Conservation (phyloP, 2,329 filamentous ascomycete genomes). For the Pseudogymnoascus destructans region DNA sequence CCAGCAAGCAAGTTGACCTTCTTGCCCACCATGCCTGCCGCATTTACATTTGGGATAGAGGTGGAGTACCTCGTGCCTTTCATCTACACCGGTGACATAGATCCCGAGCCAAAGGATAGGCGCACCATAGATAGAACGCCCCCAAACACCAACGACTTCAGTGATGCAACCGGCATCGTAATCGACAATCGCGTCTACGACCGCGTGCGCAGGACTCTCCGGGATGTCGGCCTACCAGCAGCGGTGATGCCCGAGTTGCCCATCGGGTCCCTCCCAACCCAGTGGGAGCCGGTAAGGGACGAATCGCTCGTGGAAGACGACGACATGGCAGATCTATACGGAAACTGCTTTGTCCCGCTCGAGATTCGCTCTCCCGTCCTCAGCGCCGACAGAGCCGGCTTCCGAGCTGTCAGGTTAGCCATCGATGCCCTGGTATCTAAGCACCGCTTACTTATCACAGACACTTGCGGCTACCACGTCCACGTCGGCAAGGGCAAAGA, state of each 20-base stretch:
- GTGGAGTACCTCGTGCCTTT: not conserved
- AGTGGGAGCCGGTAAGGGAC: not conserved
- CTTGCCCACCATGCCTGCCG: not conserved
- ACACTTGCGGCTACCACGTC: slow-evolving; percentile 22
- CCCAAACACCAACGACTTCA: not conserved
- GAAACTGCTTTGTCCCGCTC: not conserved
- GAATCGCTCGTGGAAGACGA: not conserved
- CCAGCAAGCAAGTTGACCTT: slow-evolving; percentile 1
- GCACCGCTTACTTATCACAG: slow-evolving; percentile 19
- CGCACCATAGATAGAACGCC: not conserved
- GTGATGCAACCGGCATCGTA: not conserved
- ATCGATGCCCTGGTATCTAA: slow-evolving; percentile 10
- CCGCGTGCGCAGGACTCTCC: not conserved
- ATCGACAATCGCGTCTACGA: not conserved
- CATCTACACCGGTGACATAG: not conserved
- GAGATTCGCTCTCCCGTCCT: not conserved
- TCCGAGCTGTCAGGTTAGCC: slow-evolving; percentile 3
- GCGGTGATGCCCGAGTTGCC: not conserved
- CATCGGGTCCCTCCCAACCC: not conserved
- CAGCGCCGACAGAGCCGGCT: not conserved
- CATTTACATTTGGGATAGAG: slow-evolving; percentile 1
- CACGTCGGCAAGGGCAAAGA: slow-evolving; percentile 22
- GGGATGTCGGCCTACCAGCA: not conserved
- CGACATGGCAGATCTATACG: not conserved
- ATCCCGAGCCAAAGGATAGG: not conserved